Evolutionary conservation across 176 grass and related monocot genomes (phyloP), one percentile per base, ranked within the genome.

Genomic region (Canna indica): DNA sequence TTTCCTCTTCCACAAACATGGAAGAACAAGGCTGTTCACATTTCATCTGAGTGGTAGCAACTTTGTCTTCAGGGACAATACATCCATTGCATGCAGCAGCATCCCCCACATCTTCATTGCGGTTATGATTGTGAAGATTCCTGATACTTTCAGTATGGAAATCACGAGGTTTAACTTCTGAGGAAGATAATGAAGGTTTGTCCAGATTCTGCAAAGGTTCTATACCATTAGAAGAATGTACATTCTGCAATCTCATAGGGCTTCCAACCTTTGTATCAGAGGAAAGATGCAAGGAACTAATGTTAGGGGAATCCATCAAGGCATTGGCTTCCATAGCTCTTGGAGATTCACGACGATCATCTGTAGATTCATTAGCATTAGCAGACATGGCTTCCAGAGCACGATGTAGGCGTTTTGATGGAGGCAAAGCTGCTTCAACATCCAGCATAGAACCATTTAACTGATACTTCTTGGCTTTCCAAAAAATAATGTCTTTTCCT

Each of bases 321-420:
- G 38, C 64, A 77, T 87, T 83, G 41, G 57, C 44, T 31, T 83
- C 75, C 5, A 80, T 67, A 47, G 71, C 46, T 41, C 70, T 73
- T 66, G 78, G 64, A 48, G 64, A 78, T 79, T 91, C 82, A 35
- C 68, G 54, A 24, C 17, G 31, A 53, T 79, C 81, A 83, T 76
- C 64, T 24, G 47, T 78, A 76, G 73, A 77, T 78, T 87, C 85
- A 63, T 76, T 81, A 64, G 77, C 81, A 87, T 97, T 90, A 71
- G 86, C 93, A 76, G 88, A 97, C 88, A 97, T 97, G 73, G 93
- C 93, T 76, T 97, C 88, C 76, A 97, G 86, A 52, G 88, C 88
- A 88, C 93, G 83, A 78, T 97, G 93, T 71, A 97, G 74, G 33
- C 93, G 88, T 90, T 97, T 97, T 32, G 88, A 97, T 79, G 93